Base-by-base conservation (phyloP, 2,329 filamentous ascomycete species). In the Beauveria varroae region DNA sequence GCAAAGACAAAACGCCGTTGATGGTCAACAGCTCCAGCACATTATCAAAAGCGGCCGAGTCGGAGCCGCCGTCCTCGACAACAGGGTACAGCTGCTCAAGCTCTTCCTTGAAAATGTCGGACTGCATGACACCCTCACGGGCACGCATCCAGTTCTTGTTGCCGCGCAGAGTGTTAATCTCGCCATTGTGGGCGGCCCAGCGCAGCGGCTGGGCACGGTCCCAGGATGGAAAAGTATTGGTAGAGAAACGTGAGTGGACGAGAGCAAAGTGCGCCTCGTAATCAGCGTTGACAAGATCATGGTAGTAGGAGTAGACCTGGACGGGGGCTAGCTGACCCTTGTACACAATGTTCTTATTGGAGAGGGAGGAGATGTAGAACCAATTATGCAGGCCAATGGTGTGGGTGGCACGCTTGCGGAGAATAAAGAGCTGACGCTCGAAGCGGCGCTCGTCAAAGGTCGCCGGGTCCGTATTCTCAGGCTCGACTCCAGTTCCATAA, bases 121-220 rank as follows among this genome's bases (percentile, higher is more conserved):
- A 98, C 73, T 91, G 90, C 84, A 98, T 90, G 66, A 96, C 87
- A 75, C 93, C 93, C 78, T 98, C 93, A 71, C 93, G 88, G 64
- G 93, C 93, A 68, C 93, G 89, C 93, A 98, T 98, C 93, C 93
- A 98, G 78, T 98, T 98, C 83, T 98, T 98, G 81, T 98, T 98
- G 64, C 93, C 93, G 73, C 93, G 89, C 64, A 98, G 80, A 1
- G 93, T 98, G 77, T 98, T 98, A 73, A 98, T 98, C 79, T 98
- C 93, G 81, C 93, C 93, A 75, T 98, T 98, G 81, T 98, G 93
- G 70, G 93, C 93, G 66, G 93, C 93, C 93, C 93, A 98, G 77
- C 93, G 86, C 66, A 98, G 80, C 65, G 93, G 93, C 79, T 98
- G 93, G 64, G 93, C 95, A 78, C 93, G 90, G 76, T 98, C 95